Percentiles rank a stretch among this genome's conserved stretches.
phyloP scores from a whole-genome alignment of 1,284 basidiomycete genomes.

The Cutaneotrichosporon spelunceum region DNA sequence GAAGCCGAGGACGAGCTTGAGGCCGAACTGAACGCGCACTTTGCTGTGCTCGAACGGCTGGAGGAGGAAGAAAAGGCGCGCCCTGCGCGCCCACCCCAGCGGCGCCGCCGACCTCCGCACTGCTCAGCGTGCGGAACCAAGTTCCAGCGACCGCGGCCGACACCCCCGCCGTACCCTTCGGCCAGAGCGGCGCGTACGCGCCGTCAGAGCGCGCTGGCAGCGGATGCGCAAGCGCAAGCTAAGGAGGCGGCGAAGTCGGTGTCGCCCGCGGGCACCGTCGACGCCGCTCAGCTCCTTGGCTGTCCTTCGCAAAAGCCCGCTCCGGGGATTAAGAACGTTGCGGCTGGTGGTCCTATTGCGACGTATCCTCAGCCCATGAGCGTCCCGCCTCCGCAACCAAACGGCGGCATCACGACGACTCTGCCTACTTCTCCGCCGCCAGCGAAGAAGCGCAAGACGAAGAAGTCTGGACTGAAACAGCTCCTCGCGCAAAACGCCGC shows the following conservation, averaged over 20 bases:
- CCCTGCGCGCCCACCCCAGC: conserved; percentile 6
- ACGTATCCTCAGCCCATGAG: conserved; percentile 39
- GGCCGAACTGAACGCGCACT: conserved; percentile 9
- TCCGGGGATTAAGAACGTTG: background rate
- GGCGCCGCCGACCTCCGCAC: conserved; percentile 5
- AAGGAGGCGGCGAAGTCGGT: background rate
- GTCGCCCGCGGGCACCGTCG: conserved; percentile 11
- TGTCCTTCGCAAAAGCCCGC: background rate
- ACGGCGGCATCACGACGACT: conserved; percentile 9
- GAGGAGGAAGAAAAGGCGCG: background rate
- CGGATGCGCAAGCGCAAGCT: background rate
- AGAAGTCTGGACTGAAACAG: conserved; percentile 46
- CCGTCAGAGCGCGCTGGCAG: conserved; percentile 13
- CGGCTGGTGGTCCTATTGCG: conserved; percentile 12
- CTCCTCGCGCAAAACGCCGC: conserved; percentile 48
- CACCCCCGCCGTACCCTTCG: conserved; percentile 13
- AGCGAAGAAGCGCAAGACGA: conserved; percentile 42
- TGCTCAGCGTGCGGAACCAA: conserved; percentile 15
- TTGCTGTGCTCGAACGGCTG: background rate
- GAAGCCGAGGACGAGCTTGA: conserved; percentile 15
- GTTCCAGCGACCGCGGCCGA: conserved; percentile 15
- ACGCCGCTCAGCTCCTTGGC: conserved; percentile 1
- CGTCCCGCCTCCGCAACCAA: conserved; percentile 10
- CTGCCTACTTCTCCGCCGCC: conserved; percentile 14
- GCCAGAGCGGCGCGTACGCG: conserved; percentile 21